These are phyloP conservation scores for Phialophora chinensis DNA, from an alignment of 2,329 filamentous ascomycete genomes.

Conservation along the genomic window DNA sequence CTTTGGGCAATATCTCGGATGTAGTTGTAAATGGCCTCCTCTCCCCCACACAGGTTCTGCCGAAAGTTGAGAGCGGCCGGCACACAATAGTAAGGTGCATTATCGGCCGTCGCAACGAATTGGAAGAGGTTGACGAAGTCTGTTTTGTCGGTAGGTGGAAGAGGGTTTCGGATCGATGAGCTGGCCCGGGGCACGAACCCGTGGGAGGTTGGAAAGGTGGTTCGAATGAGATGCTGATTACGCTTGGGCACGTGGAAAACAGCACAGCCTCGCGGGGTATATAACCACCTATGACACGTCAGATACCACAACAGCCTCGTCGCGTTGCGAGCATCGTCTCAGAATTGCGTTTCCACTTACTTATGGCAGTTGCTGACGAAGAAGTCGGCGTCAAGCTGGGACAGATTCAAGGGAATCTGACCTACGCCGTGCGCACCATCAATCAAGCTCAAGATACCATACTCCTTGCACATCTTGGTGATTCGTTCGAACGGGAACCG, in stretches of 20 bases:
- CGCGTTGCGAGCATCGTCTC: constrained; percentile 8
- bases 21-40: constrained; percentile 71
- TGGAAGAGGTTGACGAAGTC: constrained; percentile 74
- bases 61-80: constrained; percentile 75
- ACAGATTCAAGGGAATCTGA: constrained; percentile 74
- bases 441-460: constrained; percentile 73
- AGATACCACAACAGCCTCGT: constrained; percentile 4
- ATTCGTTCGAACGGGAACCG: constrained; percentile 78
- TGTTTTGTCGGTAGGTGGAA: constrained; percentile 52
- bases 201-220: constrained; percentile 79
- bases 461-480: constrained; percentile 66
- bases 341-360: constrained; percentile 38
- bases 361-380: constrained; percentile 88
- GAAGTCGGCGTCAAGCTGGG: constrained; percentile 76
- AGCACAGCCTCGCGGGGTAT: constrained; percentile 77
- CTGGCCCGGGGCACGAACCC: constrained; percentile 65
- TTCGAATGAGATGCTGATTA: constrained; percentile 76
- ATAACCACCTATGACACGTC: constrained; percentile 67
- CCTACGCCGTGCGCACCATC: constrained; percentile 88
- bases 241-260: constrained; percentile 77
- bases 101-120: constrained; percentile 77
- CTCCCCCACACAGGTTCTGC: constrained; percentile 71
- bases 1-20: constrained; percentile 65
- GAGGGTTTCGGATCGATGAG: constrained; percentile 25
- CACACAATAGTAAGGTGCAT: constrained; percentile 72